These are phyloP conservation scores for Cytospora paraplurivora DNA, from an alignment of 2,329 filamentous ascomycete species.

Conservation along the genomic window DNA sequence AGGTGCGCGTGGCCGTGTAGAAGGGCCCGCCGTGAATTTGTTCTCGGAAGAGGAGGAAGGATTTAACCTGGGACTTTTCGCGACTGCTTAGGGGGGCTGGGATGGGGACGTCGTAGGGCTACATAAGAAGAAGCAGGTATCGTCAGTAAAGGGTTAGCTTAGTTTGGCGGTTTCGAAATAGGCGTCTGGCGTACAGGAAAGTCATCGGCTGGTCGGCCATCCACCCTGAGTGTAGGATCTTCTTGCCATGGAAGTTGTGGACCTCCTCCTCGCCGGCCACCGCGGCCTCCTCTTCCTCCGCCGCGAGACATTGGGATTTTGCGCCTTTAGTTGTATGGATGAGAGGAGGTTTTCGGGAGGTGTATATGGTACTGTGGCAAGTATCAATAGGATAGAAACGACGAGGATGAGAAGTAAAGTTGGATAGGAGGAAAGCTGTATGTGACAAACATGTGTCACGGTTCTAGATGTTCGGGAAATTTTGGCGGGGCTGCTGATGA, in stretches of 20 bases:
- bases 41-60: conserved; percentile 58
- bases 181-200: conserved; percentile 53
- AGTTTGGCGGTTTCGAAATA: too few species aligned
- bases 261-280: conserved; percentile 49
- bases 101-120: conserved; percentile 55
- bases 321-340: neutral
- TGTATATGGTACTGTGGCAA: neutral
- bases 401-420: neutral
- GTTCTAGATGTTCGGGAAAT: conserved; percentile 5
- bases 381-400: neutral
- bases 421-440: neutral
- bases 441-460: neutral
- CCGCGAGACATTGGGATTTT: conserved; percentile 51
- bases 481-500: conserved; percentile 12
- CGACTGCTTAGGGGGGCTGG: conserved; percentile 46
- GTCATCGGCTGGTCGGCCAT: conserved; percentile 59
- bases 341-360: neutral
- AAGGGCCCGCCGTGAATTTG: conserved; percentile 57
- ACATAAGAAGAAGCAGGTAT: neutral
- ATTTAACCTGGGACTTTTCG: conserved; percentile 52
- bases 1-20: conserved; percentile 57
- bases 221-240: conserved; percentile 50
- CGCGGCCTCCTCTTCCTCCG: conserved; percentile 53
- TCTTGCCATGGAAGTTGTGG: conserved; percentile 57
- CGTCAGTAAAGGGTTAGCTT: neutral